These are phyloP conservation scores for Exophiala mesophila DNA, from an alignment of 2,329 filamentous ascomycete species.

Conservation along the genomic window DNA sequence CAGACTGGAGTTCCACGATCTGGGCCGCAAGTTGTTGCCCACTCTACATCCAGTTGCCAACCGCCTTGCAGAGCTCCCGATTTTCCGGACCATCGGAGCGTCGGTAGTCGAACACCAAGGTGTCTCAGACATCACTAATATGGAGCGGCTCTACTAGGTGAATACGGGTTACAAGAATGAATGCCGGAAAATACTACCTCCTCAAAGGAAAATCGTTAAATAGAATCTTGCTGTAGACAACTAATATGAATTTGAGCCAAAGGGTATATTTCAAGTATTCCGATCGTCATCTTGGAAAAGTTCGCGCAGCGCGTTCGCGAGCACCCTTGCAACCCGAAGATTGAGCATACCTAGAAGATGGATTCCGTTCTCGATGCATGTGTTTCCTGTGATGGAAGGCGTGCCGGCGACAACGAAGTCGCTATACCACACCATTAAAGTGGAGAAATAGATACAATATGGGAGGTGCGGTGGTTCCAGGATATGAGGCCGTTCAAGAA, in stretches of 20 bases:
- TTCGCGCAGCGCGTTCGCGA: not conserved
- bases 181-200: not conserved
- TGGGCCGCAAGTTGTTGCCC: slow-evolving; percentile 52
- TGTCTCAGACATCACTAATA: slow-evolving; percentile 33
- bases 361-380: slow-evolving; percentile 1
- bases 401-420: too few species aligned
- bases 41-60: slow-evolving; percentile 56
- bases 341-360: not conserved
- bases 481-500: not conserved
- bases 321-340: not conserved
- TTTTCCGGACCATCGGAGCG: slow-evolving; percentile 52
- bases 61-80: slow-evolving; percentile 51
- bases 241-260: too few species aligned
- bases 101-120: slow-evolving; percentile 54
- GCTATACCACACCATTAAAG: not conserved
- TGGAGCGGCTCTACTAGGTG: not conserved
- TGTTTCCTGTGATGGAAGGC: too few species aligned
- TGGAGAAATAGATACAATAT: not conserved
- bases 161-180: not conserved
- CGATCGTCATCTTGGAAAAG: not conserved
- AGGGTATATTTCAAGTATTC: too few species aligned
- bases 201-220: too few species aligned
- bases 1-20: slow-evolving; percentile 43
- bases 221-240: too few species aligned
- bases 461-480: not conserved